Evolutionary conservation across 75 land plant species (phyloP).

Genomic region (Pinus taeda): DNA sequence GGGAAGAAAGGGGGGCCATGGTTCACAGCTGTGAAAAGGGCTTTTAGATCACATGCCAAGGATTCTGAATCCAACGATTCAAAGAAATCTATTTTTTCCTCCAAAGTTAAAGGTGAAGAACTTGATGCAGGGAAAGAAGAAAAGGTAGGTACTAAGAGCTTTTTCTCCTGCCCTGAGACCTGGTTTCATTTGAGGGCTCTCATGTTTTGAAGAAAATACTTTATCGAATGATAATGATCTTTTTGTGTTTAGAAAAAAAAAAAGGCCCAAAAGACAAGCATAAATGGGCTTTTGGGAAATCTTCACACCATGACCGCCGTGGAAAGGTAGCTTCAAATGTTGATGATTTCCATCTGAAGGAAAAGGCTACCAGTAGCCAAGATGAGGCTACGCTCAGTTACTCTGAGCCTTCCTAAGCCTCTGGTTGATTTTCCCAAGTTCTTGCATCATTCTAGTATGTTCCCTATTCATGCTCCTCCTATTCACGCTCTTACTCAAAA

Average conservation of each 20-base stretch:
- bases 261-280: conserved; percentile 11
- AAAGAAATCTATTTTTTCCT: background rate
- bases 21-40: conserved; percentile 84
- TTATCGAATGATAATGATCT: background rate
- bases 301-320: background rate
- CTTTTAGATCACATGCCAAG: conserved; percentile 79
- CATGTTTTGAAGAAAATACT: background rate
- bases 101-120: conserved; percentile 12
- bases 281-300: conserved; percentile 53
- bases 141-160: conserved; percentile 12
- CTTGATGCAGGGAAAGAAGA: conserved; percentile 36
- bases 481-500: no score
- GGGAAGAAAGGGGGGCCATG: conserved; percentile 68
- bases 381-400: background rate
- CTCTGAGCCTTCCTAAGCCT: no score
- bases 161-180: background rate
- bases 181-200: background rate
- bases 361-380: background rate
- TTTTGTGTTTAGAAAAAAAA: conserved; percentile 16
- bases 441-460: no score
- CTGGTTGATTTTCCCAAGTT: no score
- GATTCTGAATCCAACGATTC: conserved; percentile 21
- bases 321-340: no score
- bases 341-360: no score
- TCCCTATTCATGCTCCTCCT: no score